Evolutionary conservation across 176 grass and related monocot genomes (phyloP).

Genomic region (Luzula sylvatica): DNA sequence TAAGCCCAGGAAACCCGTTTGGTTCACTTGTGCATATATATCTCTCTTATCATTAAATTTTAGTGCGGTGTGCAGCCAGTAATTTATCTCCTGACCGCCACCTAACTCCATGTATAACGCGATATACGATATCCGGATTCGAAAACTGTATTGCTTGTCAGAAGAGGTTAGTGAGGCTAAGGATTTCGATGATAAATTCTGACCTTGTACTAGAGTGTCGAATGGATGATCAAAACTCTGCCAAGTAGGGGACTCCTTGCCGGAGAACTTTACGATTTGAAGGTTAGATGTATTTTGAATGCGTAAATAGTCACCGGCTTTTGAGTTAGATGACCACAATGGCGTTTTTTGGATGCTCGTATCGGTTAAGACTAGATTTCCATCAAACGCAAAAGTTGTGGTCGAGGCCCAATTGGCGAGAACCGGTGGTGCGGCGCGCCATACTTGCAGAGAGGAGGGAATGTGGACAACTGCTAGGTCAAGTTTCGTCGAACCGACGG

Average conservation of each 20-base stretch:
- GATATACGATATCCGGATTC: slow-evolving; percentile 30
- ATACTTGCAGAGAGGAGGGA: slow-evolving; percentile 42
- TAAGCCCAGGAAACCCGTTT: slow-evolving; percentile 49
- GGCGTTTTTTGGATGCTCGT: not conserved
- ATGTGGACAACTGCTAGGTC: slow-evolving; percentile 65
- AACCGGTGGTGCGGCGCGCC: slow-evolving; percentile 30
- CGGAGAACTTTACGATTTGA: slow-evolving; percentile 19
- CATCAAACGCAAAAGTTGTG: slow-evolving; percentile 47
- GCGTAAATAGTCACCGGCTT: slow-evolving; percentile 24
- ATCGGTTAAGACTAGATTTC: slow-evolving; percentile 25
- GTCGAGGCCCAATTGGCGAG: slow-evolving; percentile 26
- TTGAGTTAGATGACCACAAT: slow-evolving; percentile 25
- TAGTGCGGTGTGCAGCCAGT: slow-evolving; percentile 52
- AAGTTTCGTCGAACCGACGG: slow-evolving; percentile 24
- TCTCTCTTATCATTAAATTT: no score
- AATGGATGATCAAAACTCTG: slow-evolving; percentile 53
- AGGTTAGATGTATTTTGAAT: slow-evolving; percentile 67
- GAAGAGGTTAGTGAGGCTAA: slow-evolving; percentile 37
- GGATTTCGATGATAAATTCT: slow-evolving; percentile 55
- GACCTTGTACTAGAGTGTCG: slow-evolving; percentile 50
- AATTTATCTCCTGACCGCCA: slow-evolving; percentile 26
- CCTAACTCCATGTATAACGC: slow-evolving; percentile 46
- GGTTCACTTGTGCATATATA: slow-evolving; percentile 27
- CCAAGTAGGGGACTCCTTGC: slow-evolving; percentile 9
- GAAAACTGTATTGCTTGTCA: slow-evolving; percentile 35